Evolutionary conservation across 495 filamentous ascomycete species (phyloP).

Genomic region (Penicillium riverlandense): DNA sequence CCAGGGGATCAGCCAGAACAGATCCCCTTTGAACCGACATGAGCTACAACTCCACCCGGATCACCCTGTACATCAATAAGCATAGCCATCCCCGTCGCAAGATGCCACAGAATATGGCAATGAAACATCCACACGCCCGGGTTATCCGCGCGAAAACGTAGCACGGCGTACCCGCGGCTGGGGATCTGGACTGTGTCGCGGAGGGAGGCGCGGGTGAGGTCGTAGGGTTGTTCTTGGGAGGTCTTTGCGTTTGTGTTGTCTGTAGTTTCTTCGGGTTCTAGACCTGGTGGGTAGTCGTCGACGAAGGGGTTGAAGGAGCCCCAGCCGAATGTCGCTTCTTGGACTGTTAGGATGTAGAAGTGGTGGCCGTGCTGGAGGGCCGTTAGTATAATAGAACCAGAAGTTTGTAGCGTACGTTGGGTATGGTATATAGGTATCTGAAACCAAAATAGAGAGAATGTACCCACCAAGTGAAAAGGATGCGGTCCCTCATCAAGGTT

Average conservation of each 20-base stretch:
- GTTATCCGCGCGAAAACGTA: conserved; percentile 61
- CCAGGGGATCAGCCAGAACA: background rate
- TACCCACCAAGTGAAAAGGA: conserved; percentile 42
- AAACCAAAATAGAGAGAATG: background rate
- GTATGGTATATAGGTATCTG: background rate
- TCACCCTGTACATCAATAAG: conserved; percentile 25
- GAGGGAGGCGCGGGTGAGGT: conserved; percentile 20
- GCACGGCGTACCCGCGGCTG: conserved; percentile 51
- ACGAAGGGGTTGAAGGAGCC: conserved; percentile 41
- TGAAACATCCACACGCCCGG: conserved; percentile 52
- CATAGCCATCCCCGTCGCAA: conserved; percentile 41
- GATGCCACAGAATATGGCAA: conserved; percentile 67
- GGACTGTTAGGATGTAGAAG: conserved; percentile 62
- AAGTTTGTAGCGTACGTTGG: conserved; percentile 18
- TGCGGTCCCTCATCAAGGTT: conserved; percentile 45
- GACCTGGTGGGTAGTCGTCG: conserved; percentile 21
- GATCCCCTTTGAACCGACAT: background rate
- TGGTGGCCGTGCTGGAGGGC: conserved; percentile 73
- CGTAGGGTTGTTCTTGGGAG: conserved; percentile 6
- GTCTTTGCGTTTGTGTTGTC: background rate
- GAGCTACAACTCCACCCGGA: conserved; percentile 9
- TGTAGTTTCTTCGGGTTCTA: conserved; percentile 1
- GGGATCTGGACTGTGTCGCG: conserved; percentile 54
- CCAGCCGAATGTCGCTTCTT: conserved; percentile 26
- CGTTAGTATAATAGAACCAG: no score